Base-by-base conservation (phyloP, 129 eudicot genomes). In the Flaveria robusta region DNA sequence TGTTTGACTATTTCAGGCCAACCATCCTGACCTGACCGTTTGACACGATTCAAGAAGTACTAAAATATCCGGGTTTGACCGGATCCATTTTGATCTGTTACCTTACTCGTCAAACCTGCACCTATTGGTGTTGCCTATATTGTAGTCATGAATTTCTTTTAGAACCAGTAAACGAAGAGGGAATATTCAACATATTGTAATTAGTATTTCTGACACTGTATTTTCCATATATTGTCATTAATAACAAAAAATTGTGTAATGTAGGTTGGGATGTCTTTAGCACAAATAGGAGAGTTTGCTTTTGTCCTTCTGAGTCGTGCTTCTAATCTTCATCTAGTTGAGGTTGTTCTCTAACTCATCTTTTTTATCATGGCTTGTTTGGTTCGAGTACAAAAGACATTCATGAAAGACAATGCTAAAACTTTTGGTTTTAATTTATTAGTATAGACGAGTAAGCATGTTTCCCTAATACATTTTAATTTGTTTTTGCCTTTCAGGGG, bases 231-330 rank as follows among this genome's bases (percentile, higher is more conserved):
- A 26, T 45, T 43, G 16, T 26, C 58, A 24, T n/a, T 70, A 16
- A 18, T 70, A 19, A 42, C 2, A 22, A 39, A 5, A 34, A 24
- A 15, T 68, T 70, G 29, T 73, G 62, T 18, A 37, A 66, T 81
- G 81, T 79, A 94, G 98, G 98, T 94, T 26, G 98, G 97, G 23
- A 94, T 94, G 98, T 94, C 98, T 68, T 84, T 94, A 77, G 98
- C 98, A 56, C 98, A 94, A 68, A 94, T 94, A 39, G 98, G 98
- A 77, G 98, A 94, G 81, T 94, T 94, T 69, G 97, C 98, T 56
- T 94, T 94, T 86, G 98, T 94, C 56, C 91, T 94, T 60, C 97
- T 94, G 41, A 94, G 98, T 74, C 97, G 98, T 74, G 98, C 98
- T 68, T 94, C 97, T 54, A 94, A 94, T 80, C 87, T 94, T 83